phyloP scores from a whole-genome alignment of 2,329 filamentous ascomycete genomes.

The Nigrospora osmanthi region DNA sequence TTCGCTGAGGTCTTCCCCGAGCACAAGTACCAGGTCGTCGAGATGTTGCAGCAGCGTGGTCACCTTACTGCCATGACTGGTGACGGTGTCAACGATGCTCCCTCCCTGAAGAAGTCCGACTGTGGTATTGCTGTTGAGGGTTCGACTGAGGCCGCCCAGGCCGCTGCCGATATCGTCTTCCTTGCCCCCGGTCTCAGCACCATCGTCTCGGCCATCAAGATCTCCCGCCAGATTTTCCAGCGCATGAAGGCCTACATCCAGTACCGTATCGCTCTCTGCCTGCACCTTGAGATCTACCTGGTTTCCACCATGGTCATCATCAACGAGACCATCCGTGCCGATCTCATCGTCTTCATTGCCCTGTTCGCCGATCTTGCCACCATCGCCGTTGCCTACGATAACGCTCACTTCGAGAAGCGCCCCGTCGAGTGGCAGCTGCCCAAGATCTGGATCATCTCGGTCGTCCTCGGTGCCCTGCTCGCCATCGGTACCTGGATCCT shows the following conservation, averaged over 20 bases:
- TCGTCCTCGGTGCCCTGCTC: constrained; percentile 60
- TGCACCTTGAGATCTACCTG: constrained; percentile 70
- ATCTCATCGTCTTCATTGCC: constrained; percentile 72
- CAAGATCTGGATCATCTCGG: constrained; percentile 73
- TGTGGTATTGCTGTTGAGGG: constrained; percentile 69
- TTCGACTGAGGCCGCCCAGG: constrained; percentile 64
- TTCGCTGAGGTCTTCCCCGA: constrained; percentile 70
- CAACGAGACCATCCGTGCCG: constrained; percentile 65
- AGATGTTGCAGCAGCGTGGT: constrained; percentile 67
- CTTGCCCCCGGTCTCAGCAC: constrained; percentile 64
- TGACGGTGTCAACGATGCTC: constrained; percentile 66
- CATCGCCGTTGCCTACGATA: constrained; percentile 72
- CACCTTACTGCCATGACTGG: constrained; percentile 70
- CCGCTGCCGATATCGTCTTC: constrained; percentile 68
- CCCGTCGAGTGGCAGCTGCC: constrained; percentile 76
- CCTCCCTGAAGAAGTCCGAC: constrained; percentile 66
- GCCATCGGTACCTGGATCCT: constrained; percentile 67
- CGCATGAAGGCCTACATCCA: constrained; percentile 62
- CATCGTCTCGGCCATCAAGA: constrained; percentile 68
- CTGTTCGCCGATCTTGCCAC: constrained; percentile 74
- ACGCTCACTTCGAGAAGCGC: constrained; percentile 66
- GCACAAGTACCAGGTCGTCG: constrained; percentile 70
- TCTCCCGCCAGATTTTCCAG: constrained; percentile 42
- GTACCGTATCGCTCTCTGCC: constrained; percentile 68
- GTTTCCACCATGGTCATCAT: constrained; percentile 73